Evolutionary conservation across 2,329 filamentous ascomycete species (phyloP).

Genomic region (Phialocephala sp.): DNA sequence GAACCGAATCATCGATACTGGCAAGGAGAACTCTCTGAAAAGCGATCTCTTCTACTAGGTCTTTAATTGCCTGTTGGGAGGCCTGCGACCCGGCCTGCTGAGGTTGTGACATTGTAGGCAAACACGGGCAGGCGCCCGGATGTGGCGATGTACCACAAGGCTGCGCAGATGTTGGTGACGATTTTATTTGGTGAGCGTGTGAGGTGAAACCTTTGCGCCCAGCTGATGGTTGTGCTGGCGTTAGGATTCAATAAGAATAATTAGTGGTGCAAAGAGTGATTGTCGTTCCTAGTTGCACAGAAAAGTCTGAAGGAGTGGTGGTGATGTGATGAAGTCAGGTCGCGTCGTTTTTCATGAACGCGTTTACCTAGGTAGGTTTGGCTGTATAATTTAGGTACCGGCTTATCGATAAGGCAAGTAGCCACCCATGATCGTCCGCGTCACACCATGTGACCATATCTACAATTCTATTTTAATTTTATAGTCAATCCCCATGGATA

Average conservation of each 20-base stretch:
- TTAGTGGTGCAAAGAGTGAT: not conserved
- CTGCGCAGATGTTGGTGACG: constrained; percentile 1
- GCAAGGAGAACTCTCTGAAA: constrained; percentile 51
- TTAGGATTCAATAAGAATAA: not conserved
- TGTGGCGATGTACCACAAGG: constrained; percentile 8
- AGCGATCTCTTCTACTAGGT: constrained; percentile 47
- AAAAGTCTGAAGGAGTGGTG: not conserved
- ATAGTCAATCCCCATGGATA: no score
- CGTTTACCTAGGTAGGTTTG: not conserved
- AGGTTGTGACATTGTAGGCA: constrained; percentile 30
- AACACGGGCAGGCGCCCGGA: constrained; percentile 20
- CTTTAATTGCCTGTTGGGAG: constrained; percentile 29
- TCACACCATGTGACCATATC: no score
- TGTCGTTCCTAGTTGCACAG: not conserved
- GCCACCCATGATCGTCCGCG: no score
- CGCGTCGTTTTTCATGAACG: not conserved
- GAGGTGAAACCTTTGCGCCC: not conserved
- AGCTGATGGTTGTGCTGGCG: not conserved
- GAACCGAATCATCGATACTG: constrained; percentile 46
- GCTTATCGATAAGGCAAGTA: no score
- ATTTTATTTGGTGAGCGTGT: not conserved
- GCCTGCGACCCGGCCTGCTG: constrained; percentile 11
- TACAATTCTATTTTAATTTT: no score
- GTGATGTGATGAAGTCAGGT: not conserved
- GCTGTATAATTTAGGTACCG: no score